Conservation (phyloP, 352 stramenopile genomes). For the Globisporangium takayamanum region DNA sequence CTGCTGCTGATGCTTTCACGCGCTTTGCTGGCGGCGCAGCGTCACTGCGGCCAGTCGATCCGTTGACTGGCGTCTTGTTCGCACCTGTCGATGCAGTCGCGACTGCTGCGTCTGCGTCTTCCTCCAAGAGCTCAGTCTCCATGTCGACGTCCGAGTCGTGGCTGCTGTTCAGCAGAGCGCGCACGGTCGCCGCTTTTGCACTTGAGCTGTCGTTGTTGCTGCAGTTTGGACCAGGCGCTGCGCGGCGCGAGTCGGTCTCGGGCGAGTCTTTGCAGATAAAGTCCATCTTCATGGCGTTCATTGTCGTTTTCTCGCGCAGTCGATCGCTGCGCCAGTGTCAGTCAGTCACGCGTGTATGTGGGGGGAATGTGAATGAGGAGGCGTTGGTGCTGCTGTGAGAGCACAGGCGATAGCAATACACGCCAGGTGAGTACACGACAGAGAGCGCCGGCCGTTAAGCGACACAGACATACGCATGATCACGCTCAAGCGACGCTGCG, state of each 20-base stretch:
- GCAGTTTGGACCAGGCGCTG: constrained; percentile 1
- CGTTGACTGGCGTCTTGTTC: constrained; percentile 1
- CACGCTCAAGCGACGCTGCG: too few species aligned
- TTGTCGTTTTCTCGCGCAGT: constrained; percentile 10
- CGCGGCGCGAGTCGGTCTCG: constrained; percentile 10
- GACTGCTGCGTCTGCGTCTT: constrained; percentile 13
- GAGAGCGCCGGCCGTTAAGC: too few species aligned
- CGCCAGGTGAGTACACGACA: too few species aligned
- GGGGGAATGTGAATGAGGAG: too few species aligned
- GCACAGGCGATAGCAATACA: too few species aligned
- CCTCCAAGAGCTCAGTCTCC: constrained; percentile 13
- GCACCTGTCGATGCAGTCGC: constrained; percentile 6
- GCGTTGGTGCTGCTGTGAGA: too few species aligned
- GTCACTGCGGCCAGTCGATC: background rate
- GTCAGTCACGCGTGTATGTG: too few species aligned
- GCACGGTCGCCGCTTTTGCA: constrained; percentile 20
- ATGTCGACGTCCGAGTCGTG: constrained; percentile 29
- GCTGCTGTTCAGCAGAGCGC: constrained; percentile 31
- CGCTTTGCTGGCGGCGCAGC: background rate
- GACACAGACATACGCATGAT: too few species aligned
- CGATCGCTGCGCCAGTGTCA: background rate
- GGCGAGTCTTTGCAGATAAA: constrained; percentile 67
- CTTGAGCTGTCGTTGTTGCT: background rate
- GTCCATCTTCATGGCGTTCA: constrained; percentile 81
- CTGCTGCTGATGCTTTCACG: background rate